Base-by-base conservation (phyloP, 768 basidiomycete genomes). In the Tulasnella sp. region DNA sequence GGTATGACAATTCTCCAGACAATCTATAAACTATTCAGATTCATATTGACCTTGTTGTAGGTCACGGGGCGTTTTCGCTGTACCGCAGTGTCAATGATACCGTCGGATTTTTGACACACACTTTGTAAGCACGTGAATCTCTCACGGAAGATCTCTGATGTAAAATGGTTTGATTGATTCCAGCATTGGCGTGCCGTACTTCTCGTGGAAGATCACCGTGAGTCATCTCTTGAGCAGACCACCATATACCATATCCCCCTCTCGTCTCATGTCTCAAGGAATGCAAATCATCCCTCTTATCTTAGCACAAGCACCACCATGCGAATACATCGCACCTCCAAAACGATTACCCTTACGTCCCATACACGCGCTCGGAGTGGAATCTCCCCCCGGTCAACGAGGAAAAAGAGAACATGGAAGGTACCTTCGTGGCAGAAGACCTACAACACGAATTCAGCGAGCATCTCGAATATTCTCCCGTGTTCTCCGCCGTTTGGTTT, bases 271-370 rank as follows among this genome's bases (percentile, higher is more conserved):
- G 2, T 17, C 24, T 22, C 29, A 7, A 58, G 41, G 45, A n/a
- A 24, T 1, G 30, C 21, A 21, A 29, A 5, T 38, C 34, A 5
- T 38, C 34, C 5, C 34, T 38, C 34, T 15, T 38, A n/a, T n/a
- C 55, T 65, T 61, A 70, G 68, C 94, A 97, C 70, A 90, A 80
- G 24, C 89, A 92, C 70, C 94, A 99, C 72, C 94, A 99, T 70
- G 94, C 94, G 15, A 84, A 87, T 0, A 96, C 92, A 3, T 87
- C 78, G 11, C 93, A 97, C 72, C 80, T 96, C 81, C 87, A 86
- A 27, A 83, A 92, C 64, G 94, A 97, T 65, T 92, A 98, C 68
- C 93, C 97, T 60, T 96, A 90, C 65, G 92, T 98, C 2, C 94
- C 94, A 49, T 72, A 79, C 64, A 93, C 94, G n/a, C 85, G 92